A percentile compares a stretch with the other conserved stretches of the same genome.
Evolutionary conservation across 345 rosid genomes (phyloP).

Genomic region (Melaleuca quinquenervia): DNA sequence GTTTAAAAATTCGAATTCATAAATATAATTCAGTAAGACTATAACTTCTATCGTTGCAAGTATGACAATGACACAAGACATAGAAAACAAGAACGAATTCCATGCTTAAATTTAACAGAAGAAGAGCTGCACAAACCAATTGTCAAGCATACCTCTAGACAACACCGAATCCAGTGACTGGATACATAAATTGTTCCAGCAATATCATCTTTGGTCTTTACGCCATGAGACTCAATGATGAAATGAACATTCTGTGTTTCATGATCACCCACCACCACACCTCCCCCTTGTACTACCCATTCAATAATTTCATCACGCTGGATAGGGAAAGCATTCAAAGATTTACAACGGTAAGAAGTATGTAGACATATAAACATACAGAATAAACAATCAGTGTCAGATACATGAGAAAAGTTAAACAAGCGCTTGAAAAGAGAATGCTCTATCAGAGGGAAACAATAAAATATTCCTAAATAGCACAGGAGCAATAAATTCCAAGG

Average conservation of each 20-base stretch:
- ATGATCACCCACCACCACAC: slow-evolving; percentile 42
- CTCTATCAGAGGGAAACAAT: background rate
- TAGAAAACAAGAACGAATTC: background rate
- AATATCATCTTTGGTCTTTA: slow-evolving; percentile 15
- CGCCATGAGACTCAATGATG: slow-evolving; percentile 73
- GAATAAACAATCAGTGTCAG: background rate
- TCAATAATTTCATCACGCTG: slow-evolving; percentile 75
- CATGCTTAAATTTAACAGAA: background rate
- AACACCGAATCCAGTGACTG: slow-evolving; percentile 89
- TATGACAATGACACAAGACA: background rate
- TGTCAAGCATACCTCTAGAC: slow-evolving; percentile 64
- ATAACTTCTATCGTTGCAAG: background rate
- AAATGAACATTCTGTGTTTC: slow-evolving; percentile 31
- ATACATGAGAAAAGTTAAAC: background rate
- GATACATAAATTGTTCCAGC: slow-evolving; percentile 46
- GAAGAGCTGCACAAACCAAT: background rate
- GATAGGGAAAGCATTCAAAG: slow-evolving; percentile 1
- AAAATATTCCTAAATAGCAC: background rate
- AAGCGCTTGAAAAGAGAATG: background rate
- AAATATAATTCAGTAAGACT: background rate
- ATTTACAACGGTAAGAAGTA: background rate
- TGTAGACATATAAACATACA: background rate
- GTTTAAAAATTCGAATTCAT: background rate
- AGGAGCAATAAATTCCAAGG: background rate
- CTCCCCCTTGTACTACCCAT: slow-evolving; percentile 92